phyloP scores from a whole-genome alignment of 139 green algal species.

The Tetratostichococcus sp. region DNA sequence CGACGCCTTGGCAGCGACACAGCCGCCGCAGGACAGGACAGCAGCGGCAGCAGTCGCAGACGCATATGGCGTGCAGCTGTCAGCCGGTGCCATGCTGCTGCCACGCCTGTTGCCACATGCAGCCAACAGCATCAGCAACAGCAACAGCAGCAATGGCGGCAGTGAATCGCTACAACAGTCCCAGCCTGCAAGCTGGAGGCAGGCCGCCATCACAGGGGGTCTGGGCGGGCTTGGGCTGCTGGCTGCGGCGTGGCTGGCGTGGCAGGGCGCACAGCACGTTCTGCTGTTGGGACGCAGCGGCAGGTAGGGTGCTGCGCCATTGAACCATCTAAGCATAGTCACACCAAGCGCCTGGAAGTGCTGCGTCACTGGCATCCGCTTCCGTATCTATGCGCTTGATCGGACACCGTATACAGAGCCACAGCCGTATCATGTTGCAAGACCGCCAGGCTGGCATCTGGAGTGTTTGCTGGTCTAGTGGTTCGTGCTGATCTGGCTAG shows the following conservation, averaged over 20 bases:
- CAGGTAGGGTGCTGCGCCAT: slow-evolving; percentile 4
- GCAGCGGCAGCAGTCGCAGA: background rate
- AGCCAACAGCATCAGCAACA: background rate
- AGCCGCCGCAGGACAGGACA: background rate
- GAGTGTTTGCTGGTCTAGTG: no score
- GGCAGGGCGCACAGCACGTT: slow-evolving; percentile 8
- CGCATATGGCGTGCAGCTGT: background rate
- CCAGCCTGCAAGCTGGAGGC: background rate
- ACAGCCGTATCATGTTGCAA: no score
- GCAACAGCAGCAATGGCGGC: background rate
- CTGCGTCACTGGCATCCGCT: no score
- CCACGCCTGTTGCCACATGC: background rate
- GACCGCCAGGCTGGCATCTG: no score
- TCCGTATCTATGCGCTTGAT: no score
- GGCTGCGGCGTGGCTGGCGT: slow-evolving; percentile 42
- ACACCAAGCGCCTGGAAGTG: no score
- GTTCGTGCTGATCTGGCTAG: no score
- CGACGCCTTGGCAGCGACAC: background rate
- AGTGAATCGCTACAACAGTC: background rate
- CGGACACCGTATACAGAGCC: no score
- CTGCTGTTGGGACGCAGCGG: slow-evolving; percentile 30
- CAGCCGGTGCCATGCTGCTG: background rate
- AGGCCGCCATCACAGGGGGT: slow-evolving; percentile 56
- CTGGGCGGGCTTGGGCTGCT: slow-evolving; percentile 52
- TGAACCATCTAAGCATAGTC: no score